Evolutionary conservation across 768 basidiomycete species (phyloP).

Genomic region (Tephrocybe rancida): DNA sequence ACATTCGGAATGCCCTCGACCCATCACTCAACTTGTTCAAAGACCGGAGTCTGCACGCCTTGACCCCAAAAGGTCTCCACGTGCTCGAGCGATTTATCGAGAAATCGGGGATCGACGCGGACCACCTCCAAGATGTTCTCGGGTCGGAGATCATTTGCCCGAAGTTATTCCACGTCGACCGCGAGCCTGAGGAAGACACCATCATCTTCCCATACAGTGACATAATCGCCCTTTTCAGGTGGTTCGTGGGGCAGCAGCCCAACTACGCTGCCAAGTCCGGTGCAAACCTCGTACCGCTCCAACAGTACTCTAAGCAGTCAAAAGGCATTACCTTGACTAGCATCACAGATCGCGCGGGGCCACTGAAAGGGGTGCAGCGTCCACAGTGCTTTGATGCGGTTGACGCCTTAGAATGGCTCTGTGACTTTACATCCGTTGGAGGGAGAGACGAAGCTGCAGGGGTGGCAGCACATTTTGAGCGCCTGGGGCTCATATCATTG

Average conservation of each 20-base stretch:
- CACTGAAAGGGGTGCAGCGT: conserved; percentile 3
- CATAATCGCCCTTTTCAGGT: conserved; percentile 72
- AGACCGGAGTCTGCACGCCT: conserved; percentile 63
- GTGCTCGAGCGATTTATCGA: conserved; percentile 73
- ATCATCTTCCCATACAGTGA: conserved; percentile 71
- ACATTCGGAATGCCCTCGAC: conserved; percentile 69
- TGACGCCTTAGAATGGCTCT: conserved; percentile 74
- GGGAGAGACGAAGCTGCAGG: conserved; percentile 81
- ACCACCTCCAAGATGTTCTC: conserved; percentile 62
- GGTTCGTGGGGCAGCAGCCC: conserved; percentile 67
- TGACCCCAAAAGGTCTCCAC: conserved; percentile 73
- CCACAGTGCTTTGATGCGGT: conserved; percentile 63
- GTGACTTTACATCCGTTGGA: conserved; percentile 76
- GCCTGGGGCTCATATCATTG: conserved; percentile 67
- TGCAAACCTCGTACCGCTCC: conserved; percentile 21
- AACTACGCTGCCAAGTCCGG: conserved; percentile 50
- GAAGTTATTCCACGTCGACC: conserved; percentile 79
- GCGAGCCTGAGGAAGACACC: conserved; percentile 72
- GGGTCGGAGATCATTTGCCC: conserved; percentile 74
- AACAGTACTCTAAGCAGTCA: conserved; percentile 5
- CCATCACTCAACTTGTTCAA: conserved; percentile 57
- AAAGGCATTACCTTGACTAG: conserved; percentile 9
- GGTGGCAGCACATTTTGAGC: conserved; percentile 77
- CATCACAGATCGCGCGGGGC: conserved; percentile 3
- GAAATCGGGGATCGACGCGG: conserved; percentile 42